Evolutionary conservation across 805 yeast genomes (phyloP).

Genomic region (Metschnikowia noctiluminum): DNA sequence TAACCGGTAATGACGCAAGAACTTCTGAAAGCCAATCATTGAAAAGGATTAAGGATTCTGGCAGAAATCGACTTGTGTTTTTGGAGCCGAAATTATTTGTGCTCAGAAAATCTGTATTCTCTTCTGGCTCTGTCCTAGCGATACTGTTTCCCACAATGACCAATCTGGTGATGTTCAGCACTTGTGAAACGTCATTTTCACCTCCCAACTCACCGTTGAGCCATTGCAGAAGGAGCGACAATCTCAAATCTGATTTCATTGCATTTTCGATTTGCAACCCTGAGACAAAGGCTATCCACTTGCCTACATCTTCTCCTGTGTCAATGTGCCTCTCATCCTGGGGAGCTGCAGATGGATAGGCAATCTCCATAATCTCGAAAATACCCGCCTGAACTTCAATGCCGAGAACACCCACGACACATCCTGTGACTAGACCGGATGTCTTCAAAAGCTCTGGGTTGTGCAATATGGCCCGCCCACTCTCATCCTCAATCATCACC

Average conservation of each 20-base stretch:
- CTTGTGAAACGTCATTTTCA: constrained; percentile 21
- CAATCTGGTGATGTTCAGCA: constrained; percentile 43
- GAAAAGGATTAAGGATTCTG: constrained; percentile 48
- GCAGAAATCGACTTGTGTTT: constrained; percentile 49
- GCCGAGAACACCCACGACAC: constrained; percentile 83
- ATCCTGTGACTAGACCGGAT: constrained; percentile 78
- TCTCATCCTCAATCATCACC: constrained; percentile 82
- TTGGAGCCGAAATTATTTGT: constrained; percentile 49
- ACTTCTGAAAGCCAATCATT: constrained; percentile 59
- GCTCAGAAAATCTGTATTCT: constrained; percentile 27
- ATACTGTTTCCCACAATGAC: constrained; percentile 75
- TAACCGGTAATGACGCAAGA: constrained; percentile 59
- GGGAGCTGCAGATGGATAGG: constrained; percentile 63
- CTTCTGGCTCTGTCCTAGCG: constrained; percentile 25
- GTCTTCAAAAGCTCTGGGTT: constrained; percentile 54
- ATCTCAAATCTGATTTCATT: constrained; percentile 39
- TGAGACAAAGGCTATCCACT: constrained; percentile 61
- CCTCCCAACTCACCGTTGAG: constrained; percentile 66
- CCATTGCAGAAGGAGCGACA: constrained; percentile 64
- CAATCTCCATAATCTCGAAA: constrained; percentile 78
- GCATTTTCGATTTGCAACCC: constrained; percentile 62
- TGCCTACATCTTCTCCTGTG: not conserved
- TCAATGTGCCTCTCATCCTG: constrained; percentile 38
- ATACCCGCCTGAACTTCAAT: constrained; percentile 80
- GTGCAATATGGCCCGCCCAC: constrained; percentile 76